Evolutionary conservation across 78 protist species (phyloP), one percentile per base, ranked within the genome.

Genomic region (Cavenderia fasciculata): DNA sequence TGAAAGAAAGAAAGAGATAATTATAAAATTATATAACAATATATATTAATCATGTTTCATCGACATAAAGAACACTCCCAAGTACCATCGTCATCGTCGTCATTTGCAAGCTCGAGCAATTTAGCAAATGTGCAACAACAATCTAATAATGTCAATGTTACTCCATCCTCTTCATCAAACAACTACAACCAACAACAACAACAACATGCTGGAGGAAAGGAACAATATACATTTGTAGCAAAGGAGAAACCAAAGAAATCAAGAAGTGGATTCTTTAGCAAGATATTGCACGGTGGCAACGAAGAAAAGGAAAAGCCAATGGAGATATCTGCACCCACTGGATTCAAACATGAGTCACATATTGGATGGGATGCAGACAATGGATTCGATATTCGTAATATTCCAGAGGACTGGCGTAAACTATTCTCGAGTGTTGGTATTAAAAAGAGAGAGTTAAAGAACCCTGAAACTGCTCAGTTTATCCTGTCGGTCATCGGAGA

Each of bases 301-400:
- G 69, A 33, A 8, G 10, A 19, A 7, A 18, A 66, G 21, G 61
- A 63, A 2, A 79, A 79, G 33, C 62, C 70, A 11, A 29, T 73
- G 59, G 57, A 51, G 2, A 92, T 92, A 7, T 82, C 93, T 21
- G 79, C 52, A 0, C 95, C 95, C 23, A 92, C 95, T 2, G 86
- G 72, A 36, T 92, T 92, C 41, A 89, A 86, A 33, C 95, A 92
- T 59, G 95, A 89, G 19, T 18, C 46, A 11, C 92, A 79, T 70
- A 92, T 92, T 12, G 94, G 94, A 41, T 88, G 75, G 88, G 52
- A 54, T 38, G 36, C 41, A 40, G 68, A 66, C 0, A 66, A 62
- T 79, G 88, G 88, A 23, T 86, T 86, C 27, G 93, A 86, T 16
- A 74, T 86, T 57, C 56, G 59, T 36, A 86, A 86, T 44, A 86